A percentile compares a stretch with the other conserved stretches of the same genome.
Conservation (phyloP, 495 filamentous ascomycete genomes). For the Glonium stellatum region DNA sequence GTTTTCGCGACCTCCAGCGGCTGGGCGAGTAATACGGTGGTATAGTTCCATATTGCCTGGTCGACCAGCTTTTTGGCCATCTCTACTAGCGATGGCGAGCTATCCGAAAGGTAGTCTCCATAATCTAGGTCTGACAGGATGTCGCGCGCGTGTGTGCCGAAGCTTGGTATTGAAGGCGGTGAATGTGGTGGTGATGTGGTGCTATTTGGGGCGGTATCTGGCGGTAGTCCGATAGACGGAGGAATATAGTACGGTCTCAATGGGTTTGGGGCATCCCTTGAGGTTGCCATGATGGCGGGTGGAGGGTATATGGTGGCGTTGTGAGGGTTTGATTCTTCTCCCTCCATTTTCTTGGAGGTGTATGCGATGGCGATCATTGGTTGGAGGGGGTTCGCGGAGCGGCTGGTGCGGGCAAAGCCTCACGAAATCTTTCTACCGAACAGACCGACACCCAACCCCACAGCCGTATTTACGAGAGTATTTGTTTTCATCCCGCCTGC, state of each 20-base stretch:
- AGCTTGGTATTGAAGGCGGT: slow-evolving; percentile 36
- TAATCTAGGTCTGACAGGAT: slow-evolving; percentile 85
- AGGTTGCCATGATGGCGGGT: slow-evolving; percentile 30
- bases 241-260: slow-evolving; percentile 92
- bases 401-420: neutral
- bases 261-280: slow-evolving; percentile 69
- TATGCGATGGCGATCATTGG: neutral
- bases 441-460: neutral
- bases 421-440: slow-evolving; percentile 2
- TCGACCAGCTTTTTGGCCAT: slow-evolving; percentile 67
- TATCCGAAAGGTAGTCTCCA: slow-evolving; percentile 72
- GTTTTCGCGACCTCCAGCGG: slow-evolving; percentile 96
- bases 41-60: slow-evolving; percentile 79
- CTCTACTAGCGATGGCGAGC: slow-evolving; percentile 64
- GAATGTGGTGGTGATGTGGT: slow-evolving; percentile 14
- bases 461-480: no score
- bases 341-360: slow-evolving; percentile 6
- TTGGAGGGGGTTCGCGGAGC: neutral
- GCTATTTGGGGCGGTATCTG: slow-evolving; percentile 19
- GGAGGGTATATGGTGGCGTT: slow-evolving; percentile 6
- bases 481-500: neutral
- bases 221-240: slow-evolving; percentile 59
- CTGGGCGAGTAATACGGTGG: slow-evolving; percentile 74
- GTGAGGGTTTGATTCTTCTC: slow-evolving; percentile 1
- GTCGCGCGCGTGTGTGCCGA: slow-evolving; percentile 72